Evolutionary conservation across 495 filamentous ascomycete species (phyloP), one percentile per base, ranked within the genome.

Genomic region (Saxispiralis lemnorum): DNA sequence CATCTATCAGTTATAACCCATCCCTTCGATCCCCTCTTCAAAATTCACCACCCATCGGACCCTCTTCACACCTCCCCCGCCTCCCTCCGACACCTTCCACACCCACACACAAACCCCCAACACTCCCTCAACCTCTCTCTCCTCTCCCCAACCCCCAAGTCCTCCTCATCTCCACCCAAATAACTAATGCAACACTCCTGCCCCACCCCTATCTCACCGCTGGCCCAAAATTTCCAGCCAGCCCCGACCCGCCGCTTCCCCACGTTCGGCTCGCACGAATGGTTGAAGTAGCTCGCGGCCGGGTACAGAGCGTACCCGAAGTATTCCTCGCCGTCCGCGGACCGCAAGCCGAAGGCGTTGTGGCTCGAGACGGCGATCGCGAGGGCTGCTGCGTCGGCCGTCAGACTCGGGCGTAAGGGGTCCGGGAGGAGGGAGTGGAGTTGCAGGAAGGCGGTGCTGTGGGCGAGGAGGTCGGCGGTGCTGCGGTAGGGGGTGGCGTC

Each of bases 171-270:
- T 35, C 56, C 56, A 17, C 59, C 59, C 36, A 63, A 45, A 56
- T 63, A 63, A 16, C 42, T 58, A 41, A 63, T 63, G 43, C 58
- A 61, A 41, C 60, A 43, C 50, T 63, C 46, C 38, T 61, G 58
- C 3, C 54, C 61, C 31, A 35, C 35, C 38, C 30, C 33, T 1
- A 63, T 35, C 7, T 54, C 51, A 43, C 44, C 14, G 7, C 36
- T 38, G 1, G 51, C 39, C 28, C 43, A 16, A 45, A 63, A 63
- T 39, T 43, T 31, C 61, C 61, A 63, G 7, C 14, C 20, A 33
- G 51, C 41, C 2, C 61, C 61, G 12, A 52, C 49, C 28, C 59
- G 48, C 38, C 35, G 15, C 55, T 63, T 63, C 24, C 35, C 43
- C 12, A 63, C 31, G 43, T 59, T 63, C 32, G 61, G 61, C 12